Evolutionary conservation across 306 rosid species (phyloP).

Genomic region (Rubus parviflorus): DNA sequence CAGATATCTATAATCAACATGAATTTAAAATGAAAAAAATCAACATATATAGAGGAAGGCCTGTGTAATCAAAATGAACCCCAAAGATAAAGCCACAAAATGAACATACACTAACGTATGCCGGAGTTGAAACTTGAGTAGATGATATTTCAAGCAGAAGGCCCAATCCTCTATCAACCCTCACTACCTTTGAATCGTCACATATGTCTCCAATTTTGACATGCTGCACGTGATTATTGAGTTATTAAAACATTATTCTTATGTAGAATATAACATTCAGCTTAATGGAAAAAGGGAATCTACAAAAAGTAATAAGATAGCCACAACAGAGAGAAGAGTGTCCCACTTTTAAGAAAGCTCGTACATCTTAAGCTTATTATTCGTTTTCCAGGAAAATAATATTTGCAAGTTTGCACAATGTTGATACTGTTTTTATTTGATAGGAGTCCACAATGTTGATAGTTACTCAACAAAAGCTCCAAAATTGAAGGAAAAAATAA

Average conservation of each 20-base stretch:
- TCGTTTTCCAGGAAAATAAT: background rate
- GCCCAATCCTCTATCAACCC: constrained; percentile 81
- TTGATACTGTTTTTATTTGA: background rate
- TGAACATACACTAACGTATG: constrained; percentile 71
- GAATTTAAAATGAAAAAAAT: background rate
- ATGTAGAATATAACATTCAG: background rate
- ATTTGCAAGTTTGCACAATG: background rate
- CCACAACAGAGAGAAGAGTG: background rate
- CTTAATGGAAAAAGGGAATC: background rate
- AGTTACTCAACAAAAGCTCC: background rate
- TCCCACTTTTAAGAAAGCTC: background rate
- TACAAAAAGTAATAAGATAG: background rate
- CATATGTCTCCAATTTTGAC: constrained; percentile 84
- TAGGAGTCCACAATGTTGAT: background rate
- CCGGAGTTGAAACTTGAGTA: constrained; percentile 69
- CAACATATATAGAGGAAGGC: constrained; percentile 12
- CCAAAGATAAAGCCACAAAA: constrained; percentile 13
- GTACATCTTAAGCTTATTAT: background rate
- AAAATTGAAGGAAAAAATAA: background rate
- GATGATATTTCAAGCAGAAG: constrained; percentile 82
- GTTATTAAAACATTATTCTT: background rate
- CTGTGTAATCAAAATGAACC: constrained; percentile 19
- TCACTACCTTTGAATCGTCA: constrained; percentile 72
- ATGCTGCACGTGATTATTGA: constrained; percentile 39
- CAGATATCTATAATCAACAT: constrained; percentile 56